Percentiles rank a stretch among this genome's conserved stretches.
Evolutionary conservation across 1,284 basidiomycete species (phyloP).

Genomic region (Ceratobasidium sp.): DNA sequence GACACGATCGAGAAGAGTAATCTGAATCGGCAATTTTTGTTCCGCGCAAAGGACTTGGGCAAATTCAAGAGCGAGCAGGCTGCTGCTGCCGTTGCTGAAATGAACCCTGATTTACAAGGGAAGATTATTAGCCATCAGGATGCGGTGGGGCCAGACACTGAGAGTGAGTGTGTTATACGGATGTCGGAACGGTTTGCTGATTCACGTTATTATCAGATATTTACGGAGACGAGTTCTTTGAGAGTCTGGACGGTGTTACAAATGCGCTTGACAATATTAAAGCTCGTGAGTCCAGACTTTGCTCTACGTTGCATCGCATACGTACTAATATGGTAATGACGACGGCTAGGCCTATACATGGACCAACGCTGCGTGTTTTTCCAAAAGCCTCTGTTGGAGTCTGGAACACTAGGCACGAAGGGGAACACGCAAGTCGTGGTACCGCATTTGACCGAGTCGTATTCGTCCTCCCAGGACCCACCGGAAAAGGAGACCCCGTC

Average conservation of each 20-base stretch:
- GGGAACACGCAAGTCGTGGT: slow-evolving; percentile 98
- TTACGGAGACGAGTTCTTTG: slow-evolving; percentile 93
- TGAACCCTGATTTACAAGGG: slow-evolving; percentile 94
- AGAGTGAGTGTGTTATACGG: slow-evolving; percentile 71
- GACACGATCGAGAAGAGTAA: slow-evolving; percentile 99
- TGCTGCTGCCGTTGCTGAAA: slow-evolving; percentile 90
- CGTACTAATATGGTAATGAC: slow-evolving; percentile 28
- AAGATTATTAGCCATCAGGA: slow-evolving; percentile 94
- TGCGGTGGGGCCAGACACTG: slow-evolving; percentile 92
- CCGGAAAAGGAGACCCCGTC: slow-evolving; percentile 98
- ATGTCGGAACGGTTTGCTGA: slow-evolving; percentile 15
- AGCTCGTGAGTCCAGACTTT: slow-evolving; percentile 76
- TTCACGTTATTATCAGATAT: slow-evolving; percentile 68
- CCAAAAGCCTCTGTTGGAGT: slow-evolving; percentile 96
- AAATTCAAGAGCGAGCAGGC: slow-evolving; percentile 99
- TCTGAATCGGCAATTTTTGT: slow-evolving; percentile 98
- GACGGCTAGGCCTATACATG: slow-evolving; percentile 88
- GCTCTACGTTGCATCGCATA: neutral
- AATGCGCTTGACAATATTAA: slow-evolving; percentile 99
- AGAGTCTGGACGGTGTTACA: slow-evolving; percentile 92
- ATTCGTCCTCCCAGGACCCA: slow-evolving; percentile 98
- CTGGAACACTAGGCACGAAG: slow-evolving; percentile 98
- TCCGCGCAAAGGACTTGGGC: slow-evolving; percentile 96
- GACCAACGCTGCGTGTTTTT: slow-evolving; percentile 99
- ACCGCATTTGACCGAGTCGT: slow-evolving; percentile 96